Percentiles rank a stretch among this genome's conserved stretches.
phyloP scores from a whole-genome alignment of 257 asterid species.

The Ballota nigra region DNA sequence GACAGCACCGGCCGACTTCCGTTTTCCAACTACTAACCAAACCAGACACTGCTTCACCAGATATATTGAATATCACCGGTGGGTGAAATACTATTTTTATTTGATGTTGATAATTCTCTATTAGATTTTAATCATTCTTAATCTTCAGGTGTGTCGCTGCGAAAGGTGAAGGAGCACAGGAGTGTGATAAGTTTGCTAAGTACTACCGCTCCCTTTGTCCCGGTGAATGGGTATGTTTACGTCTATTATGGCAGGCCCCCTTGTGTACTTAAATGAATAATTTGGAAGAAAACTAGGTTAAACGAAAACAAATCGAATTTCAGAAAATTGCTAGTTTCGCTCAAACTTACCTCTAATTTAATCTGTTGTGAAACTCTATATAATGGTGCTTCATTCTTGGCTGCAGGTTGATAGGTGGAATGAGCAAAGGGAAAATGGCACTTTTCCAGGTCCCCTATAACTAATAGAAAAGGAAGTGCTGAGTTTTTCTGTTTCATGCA shows the following conservation, averaged over 20 bases:
- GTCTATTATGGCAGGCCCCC: background rate
- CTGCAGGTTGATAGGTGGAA: conserved; percentile 93
- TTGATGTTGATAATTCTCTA: background rate
- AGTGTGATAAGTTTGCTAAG: conserved; percentile 92
- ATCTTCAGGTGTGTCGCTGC: conserved; percentile 78
- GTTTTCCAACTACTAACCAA: conserved; percentile 97
- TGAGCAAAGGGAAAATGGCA: conserved; percentile 96
- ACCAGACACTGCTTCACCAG: conserved; percentile 96
- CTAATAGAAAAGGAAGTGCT: background rate
- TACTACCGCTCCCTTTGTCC: conserved; percentile 96
- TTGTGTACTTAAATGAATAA: background rate
- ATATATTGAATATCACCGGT: conserved; percentile 92
- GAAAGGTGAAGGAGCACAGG: conserved; percentile 87
- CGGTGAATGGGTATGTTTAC: conserved; percentile 86
- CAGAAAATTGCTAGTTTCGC: background rate
- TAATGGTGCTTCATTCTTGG: conserved; percentile 7
- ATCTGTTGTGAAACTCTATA: background rate
- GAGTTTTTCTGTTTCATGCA: conserved; percentile 18
- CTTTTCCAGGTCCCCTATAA: conserved; percentile 94
- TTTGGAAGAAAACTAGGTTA: background rate
- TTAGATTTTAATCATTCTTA: conserved; percentile 1
- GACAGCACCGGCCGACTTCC: conserved; percentile 97
- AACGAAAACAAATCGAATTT: background rate
- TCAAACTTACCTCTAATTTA: background rate
- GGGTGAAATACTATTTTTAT: conserved; percentile 20